Percentiles rank a stretch among this genome's conserved stretches.
Evolutionary conservation across 495 filamentous ascomycete genomes (phyloP).

Genomic region (Podospora anserina): DNA sequence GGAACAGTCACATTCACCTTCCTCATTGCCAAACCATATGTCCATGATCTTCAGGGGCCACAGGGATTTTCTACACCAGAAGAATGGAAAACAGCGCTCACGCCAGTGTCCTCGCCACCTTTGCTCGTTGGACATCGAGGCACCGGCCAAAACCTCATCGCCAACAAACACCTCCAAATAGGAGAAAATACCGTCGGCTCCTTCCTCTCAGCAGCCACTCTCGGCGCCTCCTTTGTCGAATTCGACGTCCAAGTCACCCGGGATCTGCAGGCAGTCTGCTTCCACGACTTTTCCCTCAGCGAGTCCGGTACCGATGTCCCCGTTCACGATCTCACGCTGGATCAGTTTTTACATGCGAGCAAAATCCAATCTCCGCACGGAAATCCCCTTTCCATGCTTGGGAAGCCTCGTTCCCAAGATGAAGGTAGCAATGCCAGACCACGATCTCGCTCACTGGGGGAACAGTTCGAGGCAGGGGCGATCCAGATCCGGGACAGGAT

Average conservation of each 20-base stretch:
- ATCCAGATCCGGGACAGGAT: conserved; percentile 31
- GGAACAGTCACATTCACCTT: background rate
- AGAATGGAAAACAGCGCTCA: background rate
- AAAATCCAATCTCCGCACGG: conserved; percentile 7
- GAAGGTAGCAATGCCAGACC: conserved; percentile 23
- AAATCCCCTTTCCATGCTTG: background rate
- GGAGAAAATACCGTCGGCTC: conserved; percentile 42
- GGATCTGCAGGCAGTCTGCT: conserved; percentile 41
- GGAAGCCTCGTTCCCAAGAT: background rate
- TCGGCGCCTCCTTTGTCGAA: conserved; percentile 42
- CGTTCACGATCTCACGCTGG: conserved; percentile 36
- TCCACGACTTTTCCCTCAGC: conserved; percentile 41
- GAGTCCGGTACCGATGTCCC: conserved; percentile 42
- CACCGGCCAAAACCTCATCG: background rate
- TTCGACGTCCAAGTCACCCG: conserved; percentile 45
- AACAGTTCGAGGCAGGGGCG: conserved; percentile 41
- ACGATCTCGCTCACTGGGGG: conserved; percentile 48
- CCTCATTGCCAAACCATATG: background rate
- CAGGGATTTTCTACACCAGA: background rate
- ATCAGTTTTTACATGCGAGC: conserved; percentile 32
- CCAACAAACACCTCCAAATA: conserved; percentile 32
- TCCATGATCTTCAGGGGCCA: background rate
- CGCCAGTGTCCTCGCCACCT: background rate
- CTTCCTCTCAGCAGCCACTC: conserved; percentile 31
- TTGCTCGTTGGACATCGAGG: background rate